These are phyloP conservation scores for Flaveria ramosissima DNA, from an alignment of 129 eudicot genomes.

Conservation along the genomic window DNA sequence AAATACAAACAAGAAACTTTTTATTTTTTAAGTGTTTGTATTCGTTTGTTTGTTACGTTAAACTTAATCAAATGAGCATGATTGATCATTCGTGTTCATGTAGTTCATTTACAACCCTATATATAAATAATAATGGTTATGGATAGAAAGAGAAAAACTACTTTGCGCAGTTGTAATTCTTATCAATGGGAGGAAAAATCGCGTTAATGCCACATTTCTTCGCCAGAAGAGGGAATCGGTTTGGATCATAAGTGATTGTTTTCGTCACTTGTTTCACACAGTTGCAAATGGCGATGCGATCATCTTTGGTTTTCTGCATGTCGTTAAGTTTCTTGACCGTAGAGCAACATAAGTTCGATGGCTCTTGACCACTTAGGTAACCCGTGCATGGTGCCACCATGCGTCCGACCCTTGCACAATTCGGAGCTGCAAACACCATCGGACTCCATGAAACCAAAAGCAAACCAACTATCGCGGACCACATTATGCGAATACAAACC, in stretches of 20 bases:
- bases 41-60: background rate
- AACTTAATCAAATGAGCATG: background rate
- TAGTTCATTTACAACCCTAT: background rate
- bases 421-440: slow-evolving; percentile 17
- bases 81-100: background rate
- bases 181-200: slow-evolving; percentile 31
- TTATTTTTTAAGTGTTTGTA: background rate
- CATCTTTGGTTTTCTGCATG: slow-evolving; percentile 21
- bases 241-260: slow-evolving; percentile 17
- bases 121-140: background rate
- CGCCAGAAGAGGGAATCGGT: slow-evolving; percentile 30
- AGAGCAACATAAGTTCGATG: slow-evolving; percentile 22
- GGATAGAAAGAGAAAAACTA: slow-evolving; percentile 20
- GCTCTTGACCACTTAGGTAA: slow-evolving; percentile 29
- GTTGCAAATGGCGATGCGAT: slow-evolving; percentile 33
- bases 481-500: slow-evolving; percentile 10
- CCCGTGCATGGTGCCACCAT: slow-evolving; percentile 29
- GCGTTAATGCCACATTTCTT: slow-evolving; percentile 26
- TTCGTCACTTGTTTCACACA: slow-evolving; percentile 28
- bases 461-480: slow-evolving; percentile 10
- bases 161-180: slow-evolving; percentile 31
- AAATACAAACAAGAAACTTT: too few species aligned
- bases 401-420: slow-evolving; percentile 11
- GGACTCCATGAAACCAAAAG: slow-evolving; percentile 26
- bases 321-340: slow-evolving; percentile 15